Base-by-base conservation (phyloP, 257 asterid genomes). In the Galeopsis tetrahit region DNA sequence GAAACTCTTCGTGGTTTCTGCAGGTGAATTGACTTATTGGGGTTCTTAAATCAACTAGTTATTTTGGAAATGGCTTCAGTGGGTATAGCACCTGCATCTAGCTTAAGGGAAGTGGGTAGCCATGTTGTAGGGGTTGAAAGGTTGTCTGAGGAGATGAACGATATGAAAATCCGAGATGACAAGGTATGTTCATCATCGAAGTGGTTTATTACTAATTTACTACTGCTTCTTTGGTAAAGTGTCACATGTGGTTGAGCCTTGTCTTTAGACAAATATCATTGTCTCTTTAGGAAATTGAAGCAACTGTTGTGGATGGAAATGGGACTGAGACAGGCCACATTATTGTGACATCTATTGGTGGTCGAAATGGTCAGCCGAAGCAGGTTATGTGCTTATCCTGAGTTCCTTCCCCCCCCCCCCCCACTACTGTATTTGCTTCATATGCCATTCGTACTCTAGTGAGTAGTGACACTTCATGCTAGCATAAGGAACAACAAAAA, bases 261-360 rank as follows among this genome's bases (percentile, higher is more conserved):
- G 34, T 38, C 58, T 68, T 69, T 75, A 44, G 62, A 70, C 46
- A 13, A 4, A 36, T 21, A 42, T 52, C 42, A 21, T 10, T 42
- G 60, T 46, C 68, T 46, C 72, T 73, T 38, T 78, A 88, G 96
- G 96, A 88, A 78, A 83, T 88, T 78, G 95, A 88, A 83, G 85
- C 91, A 43, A 69, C 89, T 28, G 72, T 88, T 64, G 95, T 90
- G 48, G 87, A 88, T 73, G 97, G 92, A 66, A 87, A 87, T 83
- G 97, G 96, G 70, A 89, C 97, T 67, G 97, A 90, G 85, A 81
- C 93, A 13, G 97, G 97, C 60, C 97, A 90, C 81, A 87, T 89
- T 77, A 91, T 91, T 39, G 96, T 89, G 80, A 87, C 94, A 70
- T 84, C 92, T 52, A 84, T 87, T 80, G 96, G 92, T 15, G 96